Percentiles rank a stretch among this genome's conserved stretches.
These are phyloP conservation scores for Amauroascus niger DNA, from an alignment of 2,329 filamentous ascomycete species.

Conservation along the genomic window DNA sequence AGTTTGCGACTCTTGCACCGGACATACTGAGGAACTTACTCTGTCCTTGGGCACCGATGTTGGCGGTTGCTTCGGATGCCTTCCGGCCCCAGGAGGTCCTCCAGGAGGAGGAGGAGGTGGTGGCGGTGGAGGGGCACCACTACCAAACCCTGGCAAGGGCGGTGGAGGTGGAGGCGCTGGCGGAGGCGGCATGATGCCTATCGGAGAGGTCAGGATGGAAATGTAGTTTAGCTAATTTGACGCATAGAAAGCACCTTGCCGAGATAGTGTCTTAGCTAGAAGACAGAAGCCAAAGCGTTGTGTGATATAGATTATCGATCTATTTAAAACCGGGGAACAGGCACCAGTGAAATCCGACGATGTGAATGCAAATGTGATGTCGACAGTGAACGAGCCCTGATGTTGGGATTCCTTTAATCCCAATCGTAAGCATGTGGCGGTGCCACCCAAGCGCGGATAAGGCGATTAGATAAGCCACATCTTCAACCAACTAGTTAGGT, in stretches of 20 bases:
- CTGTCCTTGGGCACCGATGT: conserved; percentile 48
- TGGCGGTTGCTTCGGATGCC: conserved; percentile 48
- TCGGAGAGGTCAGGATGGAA: not conserved
- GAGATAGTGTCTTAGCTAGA: not conserved
- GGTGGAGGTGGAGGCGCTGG: conserved; percentile 58
- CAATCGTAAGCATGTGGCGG: conserved; percentile 4
- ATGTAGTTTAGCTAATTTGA: not conserved
- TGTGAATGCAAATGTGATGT: not conserved
- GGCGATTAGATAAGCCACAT: conserved; percentile 9
- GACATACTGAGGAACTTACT: conserved; percentile 42
- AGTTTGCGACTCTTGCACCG: not conserved
- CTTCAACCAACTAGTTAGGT: too few species aligned
- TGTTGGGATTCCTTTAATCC: not conserved
- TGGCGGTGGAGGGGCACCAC: conserved; percentile 50
- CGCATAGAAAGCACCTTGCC: not conserved
- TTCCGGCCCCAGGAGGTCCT: conserved; percentile 31
- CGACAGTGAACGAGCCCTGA: too few species aligned
- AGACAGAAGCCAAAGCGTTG: not conserved
- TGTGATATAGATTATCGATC: not conserved
- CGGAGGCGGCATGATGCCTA: conserved; percentile 38
- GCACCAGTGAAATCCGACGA: not conserved
- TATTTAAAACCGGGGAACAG: not conserved
- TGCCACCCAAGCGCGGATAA: too few species aligned
- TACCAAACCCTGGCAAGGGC: conserved; percentile 48
- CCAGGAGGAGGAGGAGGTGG: conserved; percentile 52